These are phyloP conservation scores for Lipomyces chichibuensis DNA, from an alignment of 805 yeast species.

Conservation along the genomic window DNA sequence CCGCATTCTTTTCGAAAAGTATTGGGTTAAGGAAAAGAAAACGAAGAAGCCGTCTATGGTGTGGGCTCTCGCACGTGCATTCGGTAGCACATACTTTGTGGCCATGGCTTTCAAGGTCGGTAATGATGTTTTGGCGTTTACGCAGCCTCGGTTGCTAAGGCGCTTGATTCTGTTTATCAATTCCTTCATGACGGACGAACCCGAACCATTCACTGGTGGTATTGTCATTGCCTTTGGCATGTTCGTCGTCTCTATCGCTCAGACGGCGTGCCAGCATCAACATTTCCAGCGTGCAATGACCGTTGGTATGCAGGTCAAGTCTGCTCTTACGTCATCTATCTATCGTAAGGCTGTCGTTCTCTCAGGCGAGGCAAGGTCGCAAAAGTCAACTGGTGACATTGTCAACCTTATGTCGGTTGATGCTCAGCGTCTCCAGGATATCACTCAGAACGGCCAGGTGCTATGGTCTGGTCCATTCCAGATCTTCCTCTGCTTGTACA, in stretches of 20 bases:
- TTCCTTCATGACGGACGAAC: constrained; percentile 46
- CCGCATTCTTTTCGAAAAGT: constrained; percentile 53
- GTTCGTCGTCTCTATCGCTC: constrained; percentile 62
- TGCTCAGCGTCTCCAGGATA: constrained; percentile 62
- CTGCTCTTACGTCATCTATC: constrained; percentile 67
- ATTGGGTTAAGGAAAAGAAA: constrained; percentile 63
- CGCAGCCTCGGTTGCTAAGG: constrained; percentile 83
- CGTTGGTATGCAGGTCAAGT: constrained; percentile 67
- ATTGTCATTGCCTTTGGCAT: constrained; percentile 63
- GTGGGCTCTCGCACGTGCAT: constrained; percentile 66
- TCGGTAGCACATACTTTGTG: constrained; percentile 68
- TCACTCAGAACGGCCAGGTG: constrained; percentile 75
- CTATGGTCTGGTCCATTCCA: constrained; percentile 96
- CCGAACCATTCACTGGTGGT: constrained; percentile 61
- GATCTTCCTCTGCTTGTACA: constrained; percentile 71
- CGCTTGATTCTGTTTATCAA: constrained; percentile 64
- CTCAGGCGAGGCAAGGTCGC: constrained; percentile 65
- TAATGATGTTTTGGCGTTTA: constrained; percentile 79
- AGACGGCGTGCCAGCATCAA: constrained; percentile 69
- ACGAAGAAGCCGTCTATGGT: constrained; percentile 54
- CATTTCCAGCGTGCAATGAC: constrained; percentile 55
- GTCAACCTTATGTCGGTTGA: constrained; percentile 78
- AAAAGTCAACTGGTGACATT: constrained; percentile 74
- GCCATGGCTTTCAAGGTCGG: constrained; percentile 73
- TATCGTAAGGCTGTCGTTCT: constrained; percentile 70